Evolutionary conservation across 176 grass and related monocot genomes (phyloP).

Genomic region (Oryza australiensis): DNA sequence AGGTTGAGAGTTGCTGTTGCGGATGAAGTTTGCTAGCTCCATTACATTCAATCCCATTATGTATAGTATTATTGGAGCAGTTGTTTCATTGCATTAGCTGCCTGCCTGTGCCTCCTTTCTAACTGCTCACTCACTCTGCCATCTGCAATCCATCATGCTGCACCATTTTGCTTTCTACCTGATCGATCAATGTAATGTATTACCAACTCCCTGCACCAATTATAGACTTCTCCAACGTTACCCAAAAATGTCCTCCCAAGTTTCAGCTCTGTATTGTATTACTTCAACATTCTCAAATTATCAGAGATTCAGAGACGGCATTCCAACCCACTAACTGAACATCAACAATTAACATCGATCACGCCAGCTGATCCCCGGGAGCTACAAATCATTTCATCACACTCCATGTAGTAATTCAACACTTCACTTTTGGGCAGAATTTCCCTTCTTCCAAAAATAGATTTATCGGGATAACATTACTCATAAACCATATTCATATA

Average conservation of each 20-base stretch:
- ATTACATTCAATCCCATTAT: not conserved
- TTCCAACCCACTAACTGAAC: not conserved
- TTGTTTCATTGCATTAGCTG: not conserved
- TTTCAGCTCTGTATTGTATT: not conserved
- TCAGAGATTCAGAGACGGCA: not conserved
- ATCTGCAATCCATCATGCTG: not conserved
- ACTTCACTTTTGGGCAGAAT: not conserved
- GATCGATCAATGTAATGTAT: not conserved
- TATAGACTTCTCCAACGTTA: not conserved
- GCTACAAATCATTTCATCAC: not conserved
- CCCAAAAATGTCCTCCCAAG: not conserved
- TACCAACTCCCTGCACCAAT: not conserved
- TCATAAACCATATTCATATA: not conserved
- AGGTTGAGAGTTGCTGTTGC: not conserved
- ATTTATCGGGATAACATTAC: too few species aligned
- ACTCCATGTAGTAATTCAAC: not conserved
- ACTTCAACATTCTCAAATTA: not conserved
- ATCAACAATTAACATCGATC: not conserved
- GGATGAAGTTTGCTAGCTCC: conserved; percentile 5
- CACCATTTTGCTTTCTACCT: not conserved
- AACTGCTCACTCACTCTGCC: conserved; percentile 15
- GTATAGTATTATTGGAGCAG: not conserved
- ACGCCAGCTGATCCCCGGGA: not conserved
- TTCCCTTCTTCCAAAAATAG: not conserved
- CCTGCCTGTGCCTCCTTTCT: not conserved